Evolutionary conservation across 2,329 filamentous ascomycete species (phyloP).

Genomic region (Botrytis cinerea): DNA sequence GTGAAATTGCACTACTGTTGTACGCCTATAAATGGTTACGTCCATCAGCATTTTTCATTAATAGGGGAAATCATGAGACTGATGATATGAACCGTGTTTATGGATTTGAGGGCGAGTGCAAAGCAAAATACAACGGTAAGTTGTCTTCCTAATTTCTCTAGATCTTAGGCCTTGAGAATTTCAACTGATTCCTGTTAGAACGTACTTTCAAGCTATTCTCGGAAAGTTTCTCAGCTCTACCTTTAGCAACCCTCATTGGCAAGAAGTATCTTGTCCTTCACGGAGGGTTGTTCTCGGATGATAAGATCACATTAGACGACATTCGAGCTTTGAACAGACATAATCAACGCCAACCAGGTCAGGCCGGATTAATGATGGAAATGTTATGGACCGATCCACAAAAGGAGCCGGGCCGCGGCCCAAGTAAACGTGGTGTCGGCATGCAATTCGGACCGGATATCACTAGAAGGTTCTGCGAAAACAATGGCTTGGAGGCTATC

Average conservation of each 20-base stretch:
- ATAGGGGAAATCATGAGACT: conserved; percentile 97
- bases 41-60: conserved; percentile 87
- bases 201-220: conserved; percentile 96
- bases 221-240: conserved; percentile 93
- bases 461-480: conserved; percentile 94
- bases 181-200: conserved; percentile 29
- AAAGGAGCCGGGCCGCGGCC: conserved; percentile 78
- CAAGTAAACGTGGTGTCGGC: conserved; percentile 94
- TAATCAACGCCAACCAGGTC: conserved; percentile 87
- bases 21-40: conserved; percentile 97
- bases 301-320: conserved; percentile 88
- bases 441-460: conserved; percentile 96
- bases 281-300: conserved; percentile 93
- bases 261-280: conserved; percentile 90
- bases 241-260: conserved; percentile 88
- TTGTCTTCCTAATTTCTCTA: conserved; percentile 45
- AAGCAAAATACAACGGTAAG: conserved; percentile 90
- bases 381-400: conserved; percentile 99
- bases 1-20: conserved; percentile 89
- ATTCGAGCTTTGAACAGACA: conserved; percentile 92
- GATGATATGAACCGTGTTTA: conserved; percentile 99
- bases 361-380: conserved; percentile 98
- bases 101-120: conserved; percentile 97
- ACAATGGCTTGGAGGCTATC: conserved; percentile 89
- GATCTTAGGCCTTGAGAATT: neutral